Evolutionary conservation across 1,284 basidiomycete species (phyloP).

Genomic region (Sporisorium iseilematis-ciliati): DNA sequence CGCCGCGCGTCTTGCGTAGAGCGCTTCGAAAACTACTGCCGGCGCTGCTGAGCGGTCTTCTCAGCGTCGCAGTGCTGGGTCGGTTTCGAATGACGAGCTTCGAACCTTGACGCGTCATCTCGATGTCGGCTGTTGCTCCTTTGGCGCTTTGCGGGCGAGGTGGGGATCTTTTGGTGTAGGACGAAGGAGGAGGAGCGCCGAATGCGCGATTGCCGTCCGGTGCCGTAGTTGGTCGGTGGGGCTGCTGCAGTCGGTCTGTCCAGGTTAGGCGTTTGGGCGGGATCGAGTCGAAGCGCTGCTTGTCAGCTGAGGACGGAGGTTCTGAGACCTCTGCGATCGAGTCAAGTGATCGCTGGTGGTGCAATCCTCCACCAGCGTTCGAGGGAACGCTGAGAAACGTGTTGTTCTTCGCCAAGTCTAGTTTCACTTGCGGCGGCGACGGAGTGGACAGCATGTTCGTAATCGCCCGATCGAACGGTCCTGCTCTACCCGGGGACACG

Average conservation of each 20-base stretch:
- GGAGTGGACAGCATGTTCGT: constrained; percentile 9
- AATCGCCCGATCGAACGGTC: constrained; percentile 25
- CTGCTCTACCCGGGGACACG: not conserved
- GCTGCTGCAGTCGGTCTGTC: constrained; percentile 7
- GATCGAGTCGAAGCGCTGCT: not conserved
- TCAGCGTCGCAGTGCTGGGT: constrained; percentile 10
- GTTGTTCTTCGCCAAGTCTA: not conserved
- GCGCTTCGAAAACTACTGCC: constrained; percentile 18
- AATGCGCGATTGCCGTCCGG: constrained; percentile 12
- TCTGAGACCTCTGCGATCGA: constrained; percentile 42
- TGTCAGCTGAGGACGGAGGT: not conserved
- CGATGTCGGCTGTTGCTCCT: constrained; percentile 12
- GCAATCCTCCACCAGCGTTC: not conserved
- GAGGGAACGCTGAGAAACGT: constrained; percentile 4
- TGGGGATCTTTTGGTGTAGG: not conserved
- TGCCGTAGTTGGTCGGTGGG: constrained; percentile 8
- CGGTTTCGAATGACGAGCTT: constrained; percentile 30
- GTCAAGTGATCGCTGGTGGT: constrained; percentile 28
- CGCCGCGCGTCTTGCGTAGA: constrained; percentile 7
- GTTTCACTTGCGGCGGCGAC: not conserved
- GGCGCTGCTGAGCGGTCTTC: constrained; percentile 24
- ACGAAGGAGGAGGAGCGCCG: not conserved
- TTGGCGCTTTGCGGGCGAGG: constrained; percentile 28
- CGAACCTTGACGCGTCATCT: constrained; percentile 35
- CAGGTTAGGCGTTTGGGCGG: constrained; percentile 8